Conservation (phyloP, 1,284 basidiomycete species). For the Apiotrichum montevideense region DNA sequence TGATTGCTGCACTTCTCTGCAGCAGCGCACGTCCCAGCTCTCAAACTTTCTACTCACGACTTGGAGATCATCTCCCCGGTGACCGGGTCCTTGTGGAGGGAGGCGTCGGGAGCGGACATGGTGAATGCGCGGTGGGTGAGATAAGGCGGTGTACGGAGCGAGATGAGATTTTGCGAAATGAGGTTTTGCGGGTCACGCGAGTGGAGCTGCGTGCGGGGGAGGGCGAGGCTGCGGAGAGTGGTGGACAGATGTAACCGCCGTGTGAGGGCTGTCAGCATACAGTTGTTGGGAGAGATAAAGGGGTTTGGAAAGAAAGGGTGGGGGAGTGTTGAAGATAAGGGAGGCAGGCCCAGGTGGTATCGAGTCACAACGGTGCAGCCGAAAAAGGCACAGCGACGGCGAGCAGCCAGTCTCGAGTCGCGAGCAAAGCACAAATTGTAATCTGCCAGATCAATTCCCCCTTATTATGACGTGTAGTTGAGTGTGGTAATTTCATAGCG, state of each 20-base stretch:
- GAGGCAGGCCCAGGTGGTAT: not conserved
- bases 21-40: too few species aligned
- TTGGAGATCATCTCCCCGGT: slow-evolving; percentile 95
- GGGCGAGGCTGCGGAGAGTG: not conserved
- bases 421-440: too few species aligned
- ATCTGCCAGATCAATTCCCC: too few species aligned
- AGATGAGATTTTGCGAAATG: not conserved
- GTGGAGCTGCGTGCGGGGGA: not conserved
- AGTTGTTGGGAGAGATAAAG: not conserved
- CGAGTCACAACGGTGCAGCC: too few species aligned
- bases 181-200: not conserved
- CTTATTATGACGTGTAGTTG: too few species aligned
- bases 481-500: too few species aligned
- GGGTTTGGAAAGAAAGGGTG: not conserved
- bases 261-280: slow-evolving; percentile 18
- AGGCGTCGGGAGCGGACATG: slow-evolving; percentile 43
- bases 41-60: slow-evolving; percentile 54
- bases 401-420: too few species aligned
- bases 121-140: slow-evolving; percentile 20
- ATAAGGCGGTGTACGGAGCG: not conserved
- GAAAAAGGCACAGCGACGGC: too few species aligned
- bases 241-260: not conserved
- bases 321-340: not conserved
- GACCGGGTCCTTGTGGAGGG: slow-evolving; percentile 61
- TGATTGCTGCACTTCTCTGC: too few species aligned